These are phyloP conservation scores for Globisporangium sylvaticum DNA, from an alignment of 352 stramenopile species.

Conservation along the genomic window DNA sequence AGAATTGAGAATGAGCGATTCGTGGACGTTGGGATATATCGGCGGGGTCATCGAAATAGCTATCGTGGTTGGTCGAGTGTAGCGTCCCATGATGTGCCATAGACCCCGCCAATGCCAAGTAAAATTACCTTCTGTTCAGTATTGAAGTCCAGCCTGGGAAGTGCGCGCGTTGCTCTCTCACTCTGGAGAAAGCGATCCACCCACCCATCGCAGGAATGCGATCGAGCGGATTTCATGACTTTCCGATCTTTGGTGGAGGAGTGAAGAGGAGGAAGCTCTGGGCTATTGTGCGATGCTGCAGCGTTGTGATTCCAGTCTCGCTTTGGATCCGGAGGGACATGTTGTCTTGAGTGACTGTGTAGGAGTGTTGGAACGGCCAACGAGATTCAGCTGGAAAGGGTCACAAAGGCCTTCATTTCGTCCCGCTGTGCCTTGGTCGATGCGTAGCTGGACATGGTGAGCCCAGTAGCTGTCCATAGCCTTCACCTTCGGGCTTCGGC, in stretches of 20 bases:
- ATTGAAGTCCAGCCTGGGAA: background rate
- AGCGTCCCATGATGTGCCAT: background rate
- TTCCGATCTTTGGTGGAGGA: background rate
- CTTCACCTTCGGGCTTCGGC: background rate
- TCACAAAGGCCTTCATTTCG: too few species aligned
- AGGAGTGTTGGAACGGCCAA: background rate
- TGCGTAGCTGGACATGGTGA: background rate
- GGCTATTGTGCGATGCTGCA: background rate
- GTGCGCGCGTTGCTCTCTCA: background rate
- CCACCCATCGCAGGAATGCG: background rate
- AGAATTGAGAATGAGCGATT: background rate
- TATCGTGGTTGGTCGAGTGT: background rate
- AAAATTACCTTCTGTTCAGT: background rate
- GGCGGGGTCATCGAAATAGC: background rate
- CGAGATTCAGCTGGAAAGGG: too few species aligned
- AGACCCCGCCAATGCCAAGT: background rate
- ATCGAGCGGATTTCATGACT: background rate
- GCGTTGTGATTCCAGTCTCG: background rate
- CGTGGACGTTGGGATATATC: background rate
- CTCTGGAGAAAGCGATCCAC: background rate
- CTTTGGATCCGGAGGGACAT: background rate
- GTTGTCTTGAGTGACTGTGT: background rate
- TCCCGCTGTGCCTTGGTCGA: background rate
- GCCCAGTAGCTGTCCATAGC: background rate
- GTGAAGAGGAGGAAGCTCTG: background rate